These are phyloP conservation scores for Dicorynia guianensis DNA, from an alignment of 306 rosid genomes.

Conservation along the genomic window DNA sequence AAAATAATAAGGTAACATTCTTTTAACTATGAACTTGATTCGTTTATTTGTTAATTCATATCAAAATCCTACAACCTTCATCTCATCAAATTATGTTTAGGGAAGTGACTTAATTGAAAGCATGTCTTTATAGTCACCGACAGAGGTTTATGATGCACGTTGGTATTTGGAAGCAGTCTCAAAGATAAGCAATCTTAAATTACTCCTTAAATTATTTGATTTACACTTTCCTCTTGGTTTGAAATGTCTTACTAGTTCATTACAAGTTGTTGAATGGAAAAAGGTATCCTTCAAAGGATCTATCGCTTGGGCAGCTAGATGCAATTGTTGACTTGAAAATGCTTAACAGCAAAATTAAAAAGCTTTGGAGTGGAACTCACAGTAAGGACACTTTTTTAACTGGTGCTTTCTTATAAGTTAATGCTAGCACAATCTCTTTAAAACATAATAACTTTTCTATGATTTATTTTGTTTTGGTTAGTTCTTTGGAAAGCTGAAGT, in stretches of 20 bases:
- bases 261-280: conserved; percentile 2
- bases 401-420: not conserved
- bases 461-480: not conserved
- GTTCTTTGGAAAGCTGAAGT: not conserved
- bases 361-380: not conserved
- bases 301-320: not conserved
- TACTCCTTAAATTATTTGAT: conserved; percentile 8
- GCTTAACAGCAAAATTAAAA: not conserved
- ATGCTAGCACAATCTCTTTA: too few species aligned
- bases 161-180: conserved; percentile 8
- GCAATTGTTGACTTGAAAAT: not conserved
- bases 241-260: not conserved
- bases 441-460: too few species aligned
- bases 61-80: not conserved
- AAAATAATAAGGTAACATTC: conserved; percentile 11
- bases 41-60: too few species aligned
- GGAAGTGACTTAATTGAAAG: conserved; percentile 21
- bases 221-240: not conserved
- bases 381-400: not conserved
- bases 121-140: not conserved
- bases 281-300: not conserved
- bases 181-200: conserved; percentile 12
- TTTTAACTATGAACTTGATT: not conserved
- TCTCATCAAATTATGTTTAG: not conserved
- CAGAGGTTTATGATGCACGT: not conserved